These are phyloP conservation scores for Lactarius sanguifluus DNA, from an alignment of 768 basidiomycete species.

Conservation along the genomic window DNA sequence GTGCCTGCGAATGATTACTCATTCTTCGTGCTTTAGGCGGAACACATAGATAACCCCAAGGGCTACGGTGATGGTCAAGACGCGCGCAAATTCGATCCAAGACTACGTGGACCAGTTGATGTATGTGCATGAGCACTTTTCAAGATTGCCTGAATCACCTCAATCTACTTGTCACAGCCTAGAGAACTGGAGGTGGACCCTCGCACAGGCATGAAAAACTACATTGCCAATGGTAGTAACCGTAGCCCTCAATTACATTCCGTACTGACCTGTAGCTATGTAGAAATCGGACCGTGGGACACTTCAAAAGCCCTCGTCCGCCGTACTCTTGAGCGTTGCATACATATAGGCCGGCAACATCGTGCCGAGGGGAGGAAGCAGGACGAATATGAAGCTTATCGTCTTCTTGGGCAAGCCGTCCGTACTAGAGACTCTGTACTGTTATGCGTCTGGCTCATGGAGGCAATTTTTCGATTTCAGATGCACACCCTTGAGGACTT, in stretches of 20 bases:
- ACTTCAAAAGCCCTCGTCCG: conserved; percentile 80
- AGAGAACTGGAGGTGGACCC: conserved; percentile 84
- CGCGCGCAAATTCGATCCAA: conserved; percentile 71
- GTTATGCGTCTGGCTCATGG: background rate
- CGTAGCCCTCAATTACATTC: background rate
- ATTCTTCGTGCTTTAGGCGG: conserved; percentile 45
- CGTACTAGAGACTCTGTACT: background rate
- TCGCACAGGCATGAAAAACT: conserved; percentile 88
- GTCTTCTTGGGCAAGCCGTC: conserved; percentile 72
- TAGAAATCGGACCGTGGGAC: conserved; percentile 79
- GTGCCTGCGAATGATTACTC: background rate
- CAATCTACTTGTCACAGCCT: conserved; percentile 44
- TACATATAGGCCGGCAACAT: conserved; percentile 70
- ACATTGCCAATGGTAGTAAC: conserved; percentile 27
- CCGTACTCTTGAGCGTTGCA: conserved; percentile 72
- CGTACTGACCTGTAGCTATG: background rate
- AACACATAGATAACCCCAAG: conserved; percentile 93
- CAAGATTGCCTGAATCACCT: background rate
- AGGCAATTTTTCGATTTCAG: conserved; percentile 37
- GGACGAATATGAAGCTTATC: conserved; percentile 76
- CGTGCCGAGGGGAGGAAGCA: conserved; percentile 56
- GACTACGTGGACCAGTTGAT: conserved; percentile 80
- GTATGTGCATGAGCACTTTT: conserved; percentile 38
- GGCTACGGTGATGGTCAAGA: conserved; percentile 87
- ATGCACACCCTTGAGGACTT: conserved; percentile 86